These are phyloP conservation scores for Ilyonectria destructans DNA, from an alignment of 2,329 filamentous ascomycete genomes.

Conservation along the genomic window DNA sequence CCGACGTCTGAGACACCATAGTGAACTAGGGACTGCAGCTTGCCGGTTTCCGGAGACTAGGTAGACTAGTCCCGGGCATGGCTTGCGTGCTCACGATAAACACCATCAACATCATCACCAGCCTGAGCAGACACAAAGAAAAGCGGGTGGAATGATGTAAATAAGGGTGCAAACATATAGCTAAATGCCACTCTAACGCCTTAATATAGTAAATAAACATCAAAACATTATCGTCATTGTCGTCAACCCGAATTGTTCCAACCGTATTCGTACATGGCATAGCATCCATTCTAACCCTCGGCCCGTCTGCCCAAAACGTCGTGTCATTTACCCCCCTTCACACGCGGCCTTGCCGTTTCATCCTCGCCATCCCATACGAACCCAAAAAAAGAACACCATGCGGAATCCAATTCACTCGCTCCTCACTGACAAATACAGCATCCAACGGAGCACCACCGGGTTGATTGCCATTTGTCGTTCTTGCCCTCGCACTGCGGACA, in stretches of 20 bases:
- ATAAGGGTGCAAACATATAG: neutral
- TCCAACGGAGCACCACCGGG: constrained; percentile 57
- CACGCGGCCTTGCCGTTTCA: constrained; percentile 18
- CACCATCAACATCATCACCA: neutral
- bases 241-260: neutral
- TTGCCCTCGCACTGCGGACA: constrained; percentile 56
- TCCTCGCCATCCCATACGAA: constrained; percentile 12
- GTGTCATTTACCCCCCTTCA: constrained; percentile 19
- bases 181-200: neutral
- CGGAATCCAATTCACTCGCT: constrained; percentile 1
- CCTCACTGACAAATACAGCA: constrained; percentile 51
- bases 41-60: constrained; percentile 18
- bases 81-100: neutral
- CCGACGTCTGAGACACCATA: constrained; percentile 26
- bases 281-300: neutral
- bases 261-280: constrained; percentile 30
- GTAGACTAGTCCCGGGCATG: neutral
- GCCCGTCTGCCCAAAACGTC: constrained; percentile 3
- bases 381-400: neutral
- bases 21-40: constrained; percentile 5
- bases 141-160: neutral
- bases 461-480: constrained; percentile 50
- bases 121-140: neutral
- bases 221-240: constrained; percentile 7
- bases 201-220: constrained; percentile 14